These are phyloP conservation scores for Erucastrum elatum DNA, from an alignment of 345 rosid species.

Conservation along the genomic window DNA sequence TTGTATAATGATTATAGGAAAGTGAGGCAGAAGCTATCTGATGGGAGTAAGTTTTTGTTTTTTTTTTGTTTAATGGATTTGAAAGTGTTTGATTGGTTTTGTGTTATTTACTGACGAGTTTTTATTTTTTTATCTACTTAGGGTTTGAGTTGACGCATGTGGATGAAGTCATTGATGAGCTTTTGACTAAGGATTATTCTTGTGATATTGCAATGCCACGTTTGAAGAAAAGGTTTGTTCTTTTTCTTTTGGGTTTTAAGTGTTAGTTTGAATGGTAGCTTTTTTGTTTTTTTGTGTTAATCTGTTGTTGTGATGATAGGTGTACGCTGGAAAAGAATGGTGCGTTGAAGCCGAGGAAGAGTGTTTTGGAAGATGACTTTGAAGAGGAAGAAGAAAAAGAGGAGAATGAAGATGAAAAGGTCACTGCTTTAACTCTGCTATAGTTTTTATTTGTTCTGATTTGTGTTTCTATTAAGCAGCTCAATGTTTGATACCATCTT, in stretches of 20 bases:
- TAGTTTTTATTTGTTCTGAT: neutral
- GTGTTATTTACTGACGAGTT: neutral
- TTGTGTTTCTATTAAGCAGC: neutral
- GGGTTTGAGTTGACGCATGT: slow-evolving; percentile 55
- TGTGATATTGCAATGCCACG: slow-evolving; percentile 91
- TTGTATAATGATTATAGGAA: slow-evolving; percentile 84
- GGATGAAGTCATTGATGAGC: slow-evolving; percentile 87
- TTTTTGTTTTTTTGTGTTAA: slow-evolving; percentile 1
- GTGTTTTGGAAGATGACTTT: slow-evolving; percentile 94
- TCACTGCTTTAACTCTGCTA: slow-evolving; percentile 16
- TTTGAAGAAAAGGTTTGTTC: slow-evolving; percentile 68
- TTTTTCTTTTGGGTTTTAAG: neutral
- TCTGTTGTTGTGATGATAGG: slow-evolving; percentile 38
- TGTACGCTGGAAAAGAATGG: slow-evolving; percentile 78
- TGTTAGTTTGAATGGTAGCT: neutral
- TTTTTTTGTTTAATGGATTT: neutral
- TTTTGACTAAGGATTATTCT: slow-evolving; percentile 77
- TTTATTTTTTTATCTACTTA: slow-evolving; percentile 33
- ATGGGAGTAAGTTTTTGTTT: slow-evolving; percentile 55
- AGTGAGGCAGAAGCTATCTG: slow-evolving; percentile 59
- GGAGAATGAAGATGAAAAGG: slow-evolving; percentile 79
- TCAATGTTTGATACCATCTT: slow-evolving; percentile 7
- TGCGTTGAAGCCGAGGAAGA: slow-evolving; percentile 71
- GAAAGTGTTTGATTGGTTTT: neutral
- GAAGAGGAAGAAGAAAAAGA: slow-evolving; percentile 97